Percentiles rank a stretch among this genome's conserved stretches.
phyloP scores from a whole-genome alignment of 176 grass and related monocot species.

The Oropetium thomaeum region DNA sequence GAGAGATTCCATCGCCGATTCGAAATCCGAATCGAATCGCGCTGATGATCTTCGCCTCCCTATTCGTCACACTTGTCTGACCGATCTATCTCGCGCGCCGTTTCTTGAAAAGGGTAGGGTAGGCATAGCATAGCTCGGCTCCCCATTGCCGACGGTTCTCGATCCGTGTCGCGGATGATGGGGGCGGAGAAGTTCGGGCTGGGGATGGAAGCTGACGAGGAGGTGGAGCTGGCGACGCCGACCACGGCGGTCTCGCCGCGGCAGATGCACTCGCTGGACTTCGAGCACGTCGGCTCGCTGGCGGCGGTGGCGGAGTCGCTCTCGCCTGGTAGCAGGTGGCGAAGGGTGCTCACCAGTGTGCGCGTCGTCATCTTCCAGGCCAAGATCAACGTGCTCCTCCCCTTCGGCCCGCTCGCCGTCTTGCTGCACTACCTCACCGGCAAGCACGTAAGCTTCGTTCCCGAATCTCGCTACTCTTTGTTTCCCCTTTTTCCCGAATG shows the following conservation, averaged over 20 bases:
- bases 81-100: not conserved
- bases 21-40: not conserved
- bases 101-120: not conserved
- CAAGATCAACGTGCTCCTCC: slow-evolving; percentile 87
- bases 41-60: not conserved
- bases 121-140: not conserved
- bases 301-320: slow-evolving; percentile 66
- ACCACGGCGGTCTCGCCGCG: slow-evolving; percentile 21
- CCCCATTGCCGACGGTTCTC: not conserved
- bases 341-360: slow-evolving; percentile 64
- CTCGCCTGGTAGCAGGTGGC: slow-evolving; percentile 53
- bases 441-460: slow-evolving; percentile 61
- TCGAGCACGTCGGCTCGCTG: slow-evolving; percentile 94
- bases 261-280: slow-evolving; percentile 75
- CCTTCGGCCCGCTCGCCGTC: slow-evolving; percentile 91
- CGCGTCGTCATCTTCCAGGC: slow-evolving; percentile 82
- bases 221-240: slow-evolving; percentile 20
- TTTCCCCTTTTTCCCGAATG: not conserved
- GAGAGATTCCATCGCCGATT: not conserved
- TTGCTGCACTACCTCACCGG: slow-evolving; percentile 77
- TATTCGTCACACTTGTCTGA: not conserved
- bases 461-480: not conserved
- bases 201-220: slow-evolving; percentile 46
- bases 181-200: slow-evolving; percentile 57
- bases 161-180: slow-evolving; percentile 54